These are phyloP conservation scores for Rhododendron kiyosumense DNA, from an alignment of 148 eudicot genomes.

Conservation along the genomic window DNA sequence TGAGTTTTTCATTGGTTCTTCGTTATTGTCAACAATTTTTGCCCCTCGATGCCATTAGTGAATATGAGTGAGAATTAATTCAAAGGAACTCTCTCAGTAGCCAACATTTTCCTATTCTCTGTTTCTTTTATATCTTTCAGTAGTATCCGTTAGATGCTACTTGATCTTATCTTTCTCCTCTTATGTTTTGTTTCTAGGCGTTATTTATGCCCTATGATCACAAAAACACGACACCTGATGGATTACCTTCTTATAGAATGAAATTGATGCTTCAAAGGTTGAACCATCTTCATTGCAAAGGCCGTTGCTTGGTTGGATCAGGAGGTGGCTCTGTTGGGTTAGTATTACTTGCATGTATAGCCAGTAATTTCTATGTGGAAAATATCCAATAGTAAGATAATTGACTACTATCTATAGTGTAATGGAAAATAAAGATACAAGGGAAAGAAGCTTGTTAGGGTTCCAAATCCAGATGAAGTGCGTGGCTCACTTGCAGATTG, in stretches of 20 bases:
- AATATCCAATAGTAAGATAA: neutral
- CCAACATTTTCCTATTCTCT: neutral
- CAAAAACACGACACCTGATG: constrained; percentile 83
- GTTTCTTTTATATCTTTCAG: neutral
- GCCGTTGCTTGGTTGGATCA: constrained; percentile 86
- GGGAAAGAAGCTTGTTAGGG: neutral
- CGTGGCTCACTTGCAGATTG: neutral
- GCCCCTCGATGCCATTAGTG: neutral
- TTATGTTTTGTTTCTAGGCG: constrained; percentile 46
- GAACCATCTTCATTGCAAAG: constrained; percentile 72
- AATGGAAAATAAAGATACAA: neutral
- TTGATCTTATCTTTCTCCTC: constrained; percentile 6
- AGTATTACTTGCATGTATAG: constrained; percentile 3
- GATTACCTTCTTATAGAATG: constrained; percentile 54
- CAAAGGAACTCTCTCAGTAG: neutral
- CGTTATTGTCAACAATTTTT: neutral
- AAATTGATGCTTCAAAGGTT: constrained; percentile 60
- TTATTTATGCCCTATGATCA: constrained; percentile 99
- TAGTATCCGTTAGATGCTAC: neutral
- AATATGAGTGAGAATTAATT: neutral
- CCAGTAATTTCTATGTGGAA: neutral
- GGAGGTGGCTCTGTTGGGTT: constrained; percentile 99
- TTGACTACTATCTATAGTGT: neutral
- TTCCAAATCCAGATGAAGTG: neutral
- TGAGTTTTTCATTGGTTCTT: neutral